Conservation (phyloP, 1,284 basidiomycete genomes). For the Puccinia horiana region DNA sequence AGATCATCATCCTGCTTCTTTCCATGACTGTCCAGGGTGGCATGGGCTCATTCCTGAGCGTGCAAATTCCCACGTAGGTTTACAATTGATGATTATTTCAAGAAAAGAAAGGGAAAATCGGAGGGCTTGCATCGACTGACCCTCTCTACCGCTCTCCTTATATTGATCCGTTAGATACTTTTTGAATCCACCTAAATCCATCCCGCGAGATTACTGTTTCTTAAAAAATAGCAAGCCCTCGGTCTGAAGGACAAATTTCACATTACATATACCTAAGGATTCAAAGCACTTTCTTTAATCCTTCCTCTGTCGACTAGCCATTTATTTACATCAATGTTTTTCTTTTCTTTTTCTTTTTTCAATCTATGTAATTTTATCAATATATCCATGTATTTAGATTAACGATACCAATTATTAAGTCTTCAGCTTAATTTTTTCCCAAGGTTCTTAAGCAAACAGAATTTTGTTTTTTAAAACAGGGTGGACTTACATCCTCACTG, state of each 20-base stretch:
- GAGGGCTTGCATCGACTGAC: neutral
- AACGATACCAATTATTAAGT: too few species aligned
- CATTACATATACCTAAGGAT: too few species aligned
- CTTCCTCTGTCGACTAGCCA: too few species aligned
- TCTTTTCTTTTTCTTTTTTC: too few species aligned
- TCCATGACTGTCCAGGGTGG: slow-evolving; percentile 31
- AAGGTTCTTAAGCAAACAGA: too few species aligned
- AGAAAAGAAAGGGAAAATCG: neutral
- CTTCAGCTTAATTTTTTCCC: too few species aligned
- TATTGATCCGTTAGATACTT: slow-evolving; percentile 21
- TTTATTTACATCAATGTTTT: too few species aligned
- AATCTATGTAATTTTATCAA: too few species aligned
- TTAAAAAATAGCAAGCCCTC: neutral
- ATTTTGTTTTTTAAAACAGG: too few species aligned
- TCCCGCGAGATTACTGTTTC: slow-evolving; percentile 36
- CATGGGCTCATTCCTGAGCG: slow-evolving; percentile 5
- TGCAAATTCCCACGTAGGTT: slow-evolving; percentile 33
- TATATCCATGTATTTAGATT: too few species aligned
- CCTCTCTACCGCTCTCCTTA: neutral
- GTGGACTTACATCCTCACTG: too few species aligned
- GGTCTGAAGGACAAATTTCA: neutral
- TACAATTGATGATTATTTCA: neutral
- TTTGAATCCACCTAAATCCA: slow-evolving; percentile 10
- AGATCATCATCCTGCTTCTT: slow-evolving; percentile 31
- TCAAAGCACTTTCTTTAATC: too few species aligned